Percentiles rank a stretch among this genome's conserved stretches.
phyloP scores from a whole-genome alignment of 1,284 basidiomycete genomes.

The Cryptococcus jaspeensis region DNA sequence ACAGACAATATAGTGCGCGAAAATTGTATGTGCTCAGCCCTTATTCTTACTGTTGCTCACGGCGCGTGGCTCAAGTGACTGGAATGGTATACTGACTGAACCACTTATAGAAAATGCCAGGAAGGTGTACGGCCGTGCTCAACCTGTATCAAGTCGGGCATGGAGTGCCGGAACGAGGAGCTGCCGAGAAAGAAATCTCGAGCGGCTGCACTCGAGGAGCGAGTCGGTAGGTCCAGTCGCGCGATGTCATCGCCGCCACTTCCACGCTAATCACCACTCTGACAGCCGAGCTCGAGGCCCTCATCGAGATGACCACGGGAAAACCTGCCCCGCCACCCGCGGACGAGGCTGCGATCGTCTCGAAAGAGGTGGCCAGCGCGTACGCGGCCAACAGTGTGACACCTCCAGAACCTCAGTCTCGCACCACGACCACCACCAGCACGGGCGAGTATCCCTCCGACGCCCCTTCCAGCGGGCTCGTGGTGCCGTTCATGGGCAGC shows the following conservation, averaged over 20 bases:
- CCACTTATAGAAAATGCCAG: slow-evolving; percentile 28
- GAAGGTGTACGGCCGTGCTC: slow-evolving; percentile 28
- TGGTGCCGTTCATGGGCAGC: neutral
- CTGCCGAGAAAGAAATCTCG: slow-evolving; percentile 26
- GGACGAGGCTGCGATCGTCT: neutral
- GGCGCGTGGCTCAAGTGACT: too few species aligned
- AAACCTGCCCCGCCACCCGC: slow-evolving; percentile 2
- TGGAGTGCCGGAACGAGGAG: slow-evolving; percentile 35
- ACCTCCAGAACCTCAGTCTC: neutral
- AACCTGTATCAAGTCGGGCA: slow-evolving; percentile 24
- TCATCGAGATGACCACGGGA: slow-evolving; percentile 17
- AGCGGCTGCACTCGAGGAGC: slow-evolving; percentile 31
- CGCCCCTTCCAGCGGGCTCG: slow-evolving; percentile 2
- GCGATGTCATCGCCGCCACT: neutral
- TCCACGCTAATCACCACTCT: neutral
- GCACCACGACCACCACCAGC: neutral
- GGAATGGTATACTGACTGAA: neutral
- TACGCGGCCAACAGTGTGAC: neutral
- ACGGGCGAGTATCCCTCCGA: neutral
- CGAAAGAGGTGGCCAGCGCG: neutral
- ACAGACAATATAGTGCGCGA: slow-evolving; percentile 17
- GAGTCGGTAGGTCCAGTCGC: slow-evolving; percentile 25
- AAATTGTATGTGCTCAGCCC: slow-evolving; percentile 24
- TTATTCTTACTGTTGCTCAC: neutral
- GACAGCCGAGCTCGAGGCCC: slow-evolving; percentile 30